Conservation (phyloP, 2,329 filamentous ascomycete genomes). For the Aspergillus persii region DNA sequence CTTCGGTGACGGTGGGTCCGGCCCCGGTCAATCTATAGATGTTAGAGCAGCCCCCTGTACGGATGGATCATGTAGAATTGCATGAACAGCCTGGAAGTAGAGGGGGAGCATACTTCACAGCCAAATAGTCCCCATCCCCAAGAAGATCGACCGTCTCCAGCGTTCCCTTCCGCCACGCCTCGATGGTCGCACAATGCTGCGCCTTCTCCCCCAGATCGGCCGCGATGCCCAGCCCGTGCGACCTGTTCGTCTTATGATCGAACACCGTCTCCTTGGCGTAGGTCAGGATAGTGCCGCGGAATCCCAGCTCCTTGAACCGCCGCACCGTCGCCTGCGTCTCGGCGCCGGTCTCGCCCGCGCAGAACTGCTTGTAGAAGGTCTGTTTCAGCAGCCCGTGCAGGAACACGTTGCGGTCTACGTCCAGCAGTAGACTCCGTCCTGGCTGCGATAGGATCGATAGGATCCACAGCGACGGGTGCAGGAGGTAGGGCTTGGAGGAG, state of each 20-base stretch:
- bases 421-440: conserved; percentile 52
- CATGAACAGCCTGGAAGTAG: not conserved
- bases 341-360: conserved; percentile 69
- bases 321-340: conserved; percentile 67
- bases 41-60: not conserved
- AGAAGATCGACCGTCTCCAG: conserved; percentile 63
- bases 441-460: conserved; percentile 66
- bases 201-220: not conserved
- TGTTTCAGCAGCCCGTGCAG: conserved; percentile 66
- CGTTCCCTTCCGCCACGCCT: conserved; percentile 70
- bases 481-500: conserved; percentile 55
- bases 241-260: conserved; percentile 27
- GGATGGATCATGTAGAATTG: too few relatives aligned
- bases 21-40: conserved; percentile 68
- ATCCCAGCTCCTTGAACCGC: conserved; percentile 70
- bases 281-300: conserved; percentile 77
- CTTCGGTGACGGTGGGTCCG: conserved; percentile 66
- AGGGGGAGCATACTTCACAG: conserved; percentile 51
- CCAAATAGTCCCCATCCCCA: conserved; percentile 59
- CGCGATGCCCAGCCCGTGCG: conserved; percentile 17
- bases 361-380: conserved; percentile 79
- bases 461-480: conserved; percentile 65
- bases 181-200: conserved; percentile 28
- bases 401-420: conserved; percentile 72
- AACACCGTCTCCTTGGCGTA: conserved; percentile 81